phyloP scores from a whole-genome alignment of 352 stramenopile genomes.

The Globisporangium cystogenes region DNA sequence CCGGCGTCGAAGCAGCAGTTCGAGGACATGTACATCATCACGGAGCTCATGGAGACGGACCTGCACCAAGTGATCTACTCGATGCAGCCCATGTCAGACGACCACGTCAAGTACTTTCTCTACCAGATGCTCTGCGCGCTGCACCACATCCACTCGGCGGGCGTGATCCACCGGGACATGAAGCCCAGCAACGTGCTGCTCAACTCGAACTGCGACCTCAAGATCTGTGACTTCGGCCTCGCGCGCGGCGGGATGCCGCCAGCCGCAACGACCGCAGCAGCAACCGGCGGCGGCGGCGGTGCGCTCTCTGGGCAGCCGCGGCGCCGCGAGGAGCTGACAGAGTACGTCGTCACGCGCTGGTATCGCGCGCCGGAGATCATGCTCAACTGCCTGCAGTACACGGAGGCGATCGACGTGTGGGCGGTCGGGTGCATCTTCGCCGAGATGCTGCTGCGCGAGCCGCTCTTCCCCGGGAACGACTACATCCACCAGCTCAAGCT shows the following conservation, averaged over 20 bases:
- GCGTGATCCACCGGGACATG: slow-evolving; percentile 77
- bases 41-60: slow-evolving; percentile 96
- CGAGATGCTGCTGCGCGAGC: slow-evolving; percentile 95
- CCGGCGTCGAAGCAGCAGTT: slow-evolving; percentile 91
- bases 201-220: slow-evolving; percentile 84
- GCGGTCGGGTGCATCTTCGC: slow-evolving; percentile 98
- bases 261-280: slow-evolving; percentile 83
- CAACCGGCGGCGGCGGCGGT: no score
- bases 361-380: slow-evolving; percentile 68
- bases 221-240: slow-evolving; percentile 91
- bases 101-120: slow-evolving; percentile 82
- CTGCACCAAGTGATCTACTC: slow-evolving; percentile 96
- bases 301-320: slow-evolving; percentile 23
- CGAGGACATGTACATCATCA: slow-evolving; percentile 96
- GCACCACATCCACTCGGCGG: slow-evolving; percentile 94
- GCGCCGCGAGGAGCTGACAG: slow-evolving; percentile 43
- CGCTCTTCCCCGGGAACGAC: slow-evolving; percentile 91
- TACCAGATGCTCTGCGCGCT: slow-evolving; percentile 80
- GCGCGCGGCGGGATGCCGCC: slow-evolving; percentile 69
- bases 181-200: slow-evolving; percentile 81
- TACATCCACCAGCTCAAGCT: slow-evolving; percentile 84
- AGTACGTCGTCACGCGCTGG: slow-evolving; percentile 89
- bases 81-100: slow-evolving; percentile 86
- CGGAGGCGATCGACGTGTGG: slow-evolving; percentile 92
- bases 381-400: slow-evolving; percentile 93